Base-by-base conservation (phyloP, 495 filamentous ascomycete genomes). In the Penicillium soppii region DNA sequence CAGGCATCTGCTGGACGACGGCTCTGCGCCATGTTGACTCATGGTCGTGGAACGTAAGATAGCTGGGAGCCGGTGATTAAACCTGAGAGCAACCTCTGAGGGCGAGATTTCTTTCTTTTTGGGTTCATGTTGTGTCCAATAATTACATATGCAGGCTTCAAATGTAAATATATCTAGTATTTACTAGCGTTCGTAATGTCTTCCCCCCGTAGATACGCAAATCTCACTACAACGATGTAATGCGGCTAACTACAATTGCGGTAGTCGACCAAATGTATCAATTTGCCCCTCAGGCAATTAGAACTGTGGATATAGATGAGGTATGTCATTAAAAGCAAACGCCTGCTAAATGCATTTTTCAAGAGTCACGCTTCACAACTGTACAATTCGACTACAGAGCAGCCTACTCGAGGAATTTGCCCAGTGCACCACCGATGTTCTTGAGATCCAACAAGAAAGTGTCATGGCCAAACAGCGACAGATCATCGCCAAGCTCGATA, bases 391-490 rank as follows among this genome's bases (percentile, higher is more conserved):
- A 50, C 20, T 12, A 21, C 7, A 52, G n/a, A 38, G n/a, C 17
- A 15, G 29, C 35, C 49, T 61, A 70, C 44, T 50, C 79, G 51
- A 98, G 67, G 69, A 97, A 98, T 52, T 75, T 81, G 57, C 82
- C 85, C 16, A 97, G 73, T 13, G 82, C 84, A 3, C 91, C 89
- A 4, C 95, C 94, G 25, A 99, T 89, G 54, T 95, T 84, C 70
- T 96, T 86, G 33, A 97, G 72, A 68, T 99, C 94, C 17, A 99
- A 70, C 50, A 99, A 72, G 61, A 99, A 99, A 2, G 92, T 97
- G 62, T 99, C 94, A 66, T 99, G 94, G 5, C 94, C 94, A 63
- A 97, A 99, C 51, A 95, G 57, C 44, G 90, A 95, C 51, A 89
- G 75, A 67, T 96, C 91, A 70, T 96, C 91, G 33, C 91, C 94